A percentile compares a stretch with the other conserved stretches of the same genome.
Evolutionary conservation across 768 basidiomycete species (phyloP).

Genomic region (Suillus clintonianus): DNA sequence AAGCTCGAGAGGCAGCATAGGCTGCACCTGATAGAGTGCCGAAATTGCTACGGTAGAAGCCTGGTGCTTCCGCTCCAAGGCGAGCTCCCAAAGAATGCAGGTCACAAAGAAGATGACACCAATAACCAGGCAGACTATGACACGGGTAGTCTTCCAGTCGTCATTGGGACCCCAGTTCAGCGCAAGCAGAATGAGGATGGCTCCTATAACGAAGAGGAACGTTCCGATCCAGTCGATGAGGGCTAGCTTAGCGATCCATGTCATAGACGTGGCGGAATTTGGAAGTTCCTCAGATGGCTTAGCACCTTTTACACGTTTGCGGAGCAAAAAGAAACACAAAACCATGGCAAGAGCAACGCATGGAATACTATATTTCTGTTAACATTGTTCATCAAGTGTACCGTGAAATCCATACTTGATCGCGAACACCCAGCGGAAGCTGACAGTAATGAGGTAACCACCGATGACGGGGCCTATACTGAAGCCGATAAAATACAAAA

Average conservation of each 20-base stretch:
- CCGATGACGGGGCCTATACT: constrained; percentile 45
- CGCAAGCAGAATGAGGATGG: constrained; percentile 49
- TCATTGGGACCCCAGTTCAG: constrained; percentile 52
- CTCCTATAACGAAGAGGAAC: constrained; percentile 42
- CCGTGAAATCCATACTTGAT: constrained; percentile 44
- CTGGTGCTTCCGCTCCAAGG: constrained; percentile 32
- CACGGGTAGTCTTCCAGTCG: constrained; percentile 42
- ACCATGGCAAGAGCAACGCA: constrained; percentile 36
- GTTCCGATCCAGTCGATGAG: constrained; percentile 52
- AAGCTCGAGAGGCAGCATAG: constrained; percentile 49
- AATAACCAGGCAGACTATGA: constrained; percentile 49
- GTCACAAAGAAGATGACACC: constrained; percentile 42
- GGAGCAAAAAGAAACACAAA: constrained; percentile 44
- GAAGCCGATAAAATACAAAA: constrained; percentile 46
- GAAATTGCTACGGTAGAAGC: not conserved
- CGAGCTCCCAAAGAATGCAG: constrained; percentile 45
- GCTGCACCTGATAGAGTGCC: constrained; percentile 31
- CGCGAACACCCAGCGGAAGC: constrained; percentile 56
- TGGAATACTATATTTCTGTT: constrained; percentile 39
- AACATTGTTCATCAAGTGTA: not conserved
- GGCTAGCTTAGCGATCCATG: constrained; percentile 29
- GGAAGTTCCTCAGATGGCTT: constrained; percentile 16
- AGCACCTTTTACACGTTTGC: constrained; percentile 27
- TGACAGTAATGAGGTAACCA: constrained; percentile 39
- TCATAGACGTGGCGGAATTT: not conserved